Evolutionary conservation across 2,329 filamentous ascomycete species (phyloP).

Genomic region (Aspergillus tanneri): DNA sequence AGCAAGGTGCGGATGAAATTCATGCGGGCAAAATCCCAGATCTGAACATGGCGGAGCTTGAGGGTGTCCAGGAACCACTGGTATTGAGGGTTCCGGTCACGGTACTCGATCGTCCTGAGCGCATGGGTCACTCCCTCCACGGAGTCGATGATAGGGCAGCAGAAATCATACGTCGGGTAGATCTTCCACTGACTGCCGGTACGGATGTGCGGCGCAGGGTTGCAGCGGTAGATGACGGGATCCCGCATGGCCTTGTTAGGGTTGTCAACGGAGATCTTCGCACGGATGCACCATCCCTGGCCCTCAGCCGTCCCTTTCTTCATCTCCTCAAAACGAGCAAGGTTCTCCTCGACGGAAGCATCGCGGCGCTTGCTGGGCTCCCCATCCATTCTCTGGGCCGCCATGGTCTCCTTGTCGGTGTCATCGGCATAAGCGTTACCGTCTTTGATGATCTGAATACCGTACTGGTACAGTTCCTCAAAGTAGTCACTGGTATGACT

Average conservation of each 20-base stretch:
- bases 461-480: constrained; percentile 82
- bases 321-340: constrained; percentile 91
- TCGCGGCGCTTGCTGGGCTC: constrained; percentile 80
- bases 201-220: constrained; percentile 62
- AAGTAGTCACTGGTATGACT: constrained; percentile 97
- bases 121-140: constrained; percentile 65
- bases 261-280: constrained; percentile 88
- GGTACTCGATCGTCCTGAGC: constrained; percentile 62
- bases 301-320: constrained; percentile 79
- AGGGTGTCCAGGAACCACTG: constrained; percentile 52
- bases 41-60: constrained; percentile 47
- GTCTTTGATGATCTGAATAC: constrained; percentile 77
- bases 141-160: constrained; percentile 62
- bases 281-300: constrained; percentile 83
- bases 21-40: constrained; percentile 55
- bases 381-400: constrained; percentile 77
- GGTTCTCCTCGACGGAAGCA: constrained; percentile 74
- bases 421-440: constrained; percentile 94
- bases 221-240: constrained; percentile 96
- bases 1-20: constrained; percentile 53
- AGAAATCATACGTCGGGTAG: constrained; percentile 67
- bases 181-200: constrained; percentile 65
- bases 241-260: constrained; percentile 95
- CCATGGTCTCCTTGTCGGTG: constrained; percentile 86
- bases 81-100: constrained; percentile 54